A percentile compares a stretch with the other conserved stretches of the same genome.
Conservation (phyloP, 768 basidiomycete genomes). For the Boletellus sp. region DNA sequence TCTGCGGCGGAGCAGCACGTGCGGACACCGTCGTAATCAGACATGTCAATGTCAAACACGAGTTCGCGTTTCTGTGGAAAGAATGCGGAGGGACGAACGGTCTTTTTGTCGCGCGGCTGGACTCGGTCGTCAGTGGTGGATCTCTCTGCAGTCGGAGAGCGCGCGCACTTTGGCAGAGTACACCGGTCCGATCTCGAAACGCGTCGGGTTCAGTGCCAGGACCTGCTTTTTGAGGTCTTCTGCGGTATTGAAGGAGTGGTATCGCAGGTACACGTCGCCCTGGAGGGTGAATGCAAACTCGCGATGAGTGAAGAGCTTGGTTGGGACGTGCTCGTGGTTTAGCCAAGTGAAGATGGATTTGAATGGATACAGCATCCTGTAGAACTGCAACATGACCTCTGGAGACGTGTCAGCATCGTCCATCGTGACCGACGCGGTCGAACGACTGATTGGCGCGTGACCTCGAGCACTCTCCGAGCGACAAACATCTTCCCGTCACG, state of each 20-base stretch:
- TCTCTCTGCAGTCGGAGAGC: neutral
- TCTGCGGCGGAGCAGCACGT: conserved; percentile 91
- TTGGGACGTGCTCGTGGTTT: conserved; percentile 81
- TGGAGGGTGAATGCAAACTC: conserved; percentile 94
- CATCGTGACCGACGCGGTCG: conserved; percentile 9
- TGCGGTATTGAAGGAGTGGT: conserved; percentile 80
- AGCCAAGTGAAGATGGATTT: conserved; percentile 93
- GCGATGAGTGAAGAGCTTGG: conserved; percentile 83
- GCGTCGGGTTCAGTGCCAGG: conserved; percentile 77
- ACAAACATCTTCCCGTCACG: no score
- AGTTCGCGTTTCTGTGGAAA: conserved; percentile 82
- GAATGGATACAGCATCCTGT: conserved; percentile 90
- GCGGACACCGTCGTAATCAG: conserved; percentile 93
- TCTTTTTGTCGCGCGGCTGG: conserved; percentile 88
- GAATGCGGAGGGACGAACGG: conserved; percentile 64
- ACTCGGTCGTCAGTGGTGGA: neutral
- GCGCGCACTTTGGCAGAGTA: conserved; percentile 80
- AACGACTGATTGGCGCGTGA: conserved; percentile 12
- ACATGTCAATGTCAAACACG: conserved; percentile 99
- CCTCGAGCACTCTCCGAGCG: conserved; percentile 16
- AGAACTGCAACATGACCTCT: conserved; percentile 74
- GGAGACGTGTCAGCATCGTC: conserved; percentile 38
- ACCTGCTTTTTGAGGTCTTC: conserved; percentile 94
- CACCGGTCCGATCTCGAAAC: conserved; percentile 96
- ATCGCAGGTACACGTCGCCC: conserved; percentile 90